These are phyloP conservation scores for Saccharomycopsis babjevae DNA, from an alignment of 805 yeast species.

Conservation along the genomic window DNA sequence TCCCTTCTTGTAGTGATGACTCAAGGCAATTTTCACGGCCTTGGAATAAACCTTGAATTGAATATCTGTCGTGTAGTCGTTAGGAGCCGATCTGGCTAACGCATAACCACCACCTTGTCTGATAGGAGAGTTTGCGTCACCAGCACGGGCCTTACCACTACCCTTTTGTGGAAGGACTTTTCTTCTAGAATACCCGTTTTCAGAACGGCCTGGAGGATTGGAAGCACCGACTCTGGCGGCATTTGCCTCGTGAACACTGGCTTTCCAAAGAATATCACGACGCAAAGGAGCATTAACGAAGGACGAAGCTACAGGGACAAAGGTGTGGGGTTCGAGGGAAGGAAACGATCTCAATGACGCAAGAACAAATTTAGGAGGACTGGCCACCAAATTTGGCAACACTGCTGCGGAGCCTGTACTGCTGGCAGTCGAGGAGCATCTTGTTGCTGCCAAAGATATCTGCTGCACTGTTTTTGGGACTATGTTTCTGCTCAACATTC, in stretches of 20 bases:
- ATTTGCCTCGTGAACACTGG: slow-evolving; percentile 88
- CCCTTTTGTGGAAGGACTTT: slow-evolving; percentile 89
- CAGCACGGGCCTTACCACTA: slow-evolving; percentile 88
- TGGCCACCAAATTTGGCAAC: not conserved
- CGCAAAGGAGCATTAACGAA: slow-evolving; percentile 69
- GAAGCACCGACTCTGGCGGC: slow-evolving; percentile 81
- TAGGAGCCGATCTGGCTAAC: slow-evolving; percentile 81
- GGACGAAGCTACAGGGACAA: slow-evolving; percentile 66
- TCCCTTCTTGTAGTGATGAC: slow-evolving; percentile 71
- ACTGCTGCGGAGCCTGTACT: not conserved
- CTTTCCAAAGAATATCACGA: slow-evolving; percentile 89
- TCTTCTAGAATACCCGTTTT: slow-evolving; percentile 73
- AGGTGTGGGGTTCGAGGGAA: slow-evolving; percentile 71
- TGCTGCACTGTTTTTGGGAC: not conserved
- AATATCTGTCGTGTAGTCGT: slow-evolving; percentile 72
- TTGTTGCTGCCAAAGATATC: not conserved
- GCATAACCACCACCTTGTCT: slow-evolving; percentile 87
- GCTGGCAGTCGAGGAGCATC: not conserved
- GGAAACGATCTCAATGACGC: slow-evolving; percentile 80
- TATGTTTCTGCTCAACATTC: not conserved
- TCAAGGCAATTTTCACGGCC: slow-evolving; percentile 76
- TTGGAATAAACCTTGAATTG: slow-evolving; percentile 61
- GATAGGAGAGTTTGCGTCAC: slow-evolving; percentile 91
- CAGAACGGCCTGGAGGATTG: slow-evolving; percentile 77
- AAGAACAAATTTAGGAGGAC: slow-evolving; percentile 52